Evolutionary conservation across 2,329 filamentous ascomycete species (phyloP).

Genomic region (Trichoderma sp.): DNA sequence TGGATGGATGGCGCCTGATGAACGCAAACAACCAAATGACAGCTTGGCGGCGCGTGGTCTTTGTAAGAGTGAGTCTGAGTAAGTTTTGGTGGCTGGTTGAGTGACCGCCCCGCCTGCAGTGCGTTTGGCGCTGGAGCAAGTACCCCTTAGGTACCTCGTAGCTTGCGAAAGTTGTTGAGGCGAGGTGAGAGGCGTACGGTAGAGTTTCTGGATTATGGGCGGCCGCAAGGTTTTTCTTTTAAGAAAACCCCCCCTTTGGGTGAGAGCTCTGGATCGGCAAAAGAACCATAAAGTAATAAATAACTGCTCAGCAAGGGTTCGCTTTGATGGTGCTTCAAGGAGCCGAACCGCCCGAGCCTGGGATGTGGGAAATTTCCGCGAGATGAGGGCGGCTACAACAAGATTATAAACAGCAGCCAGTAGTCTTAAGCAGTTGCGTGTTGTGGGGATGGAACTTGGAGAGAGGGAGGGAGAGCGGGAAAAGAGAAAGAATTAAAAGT

Average conservation of each 20-base stretch:
- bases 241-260: neutral
- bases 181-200: neutral
- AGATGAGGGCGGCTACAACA: slow-evolving; percentile 27
- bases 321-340: slow-evolving; percentile 24
- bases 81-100: slow-evolving; percentile 25
- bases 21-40: slow-evolving; percentile 19
- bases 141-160: neutral
- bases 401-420: slow-evolving; percentile 11
- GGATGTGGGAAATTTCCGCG: slow-evolving; percentile 27
- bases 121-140: neutral
- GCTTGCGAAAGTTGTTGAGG: neutral
- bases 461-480: neutral
- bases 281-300: neutral
- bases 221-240: slow-evolving; percentile 7
- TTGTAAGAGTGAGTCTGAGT: slow-evolving; percentile 23
- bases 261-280: slow-evolving; percentile 6
- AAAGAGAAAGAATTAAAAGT: neutral
- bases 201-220: neutral
- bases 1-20: slow-evolving; percentile 4
- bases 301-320: slow-evolving; percentile 6
- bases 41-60: slow-evolving; percentile 21
- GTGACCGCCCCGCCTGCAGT: slow-evolving; percentile 18
- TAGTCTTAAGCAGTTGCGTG: neutral
- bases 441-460: neutral
- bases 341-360: slow-evolving; percentile 14